Base-by-base conservation (phyloP, 2,329 filamentous ascomycete genomes). In the Colletotrichum coccodes region DNA sequence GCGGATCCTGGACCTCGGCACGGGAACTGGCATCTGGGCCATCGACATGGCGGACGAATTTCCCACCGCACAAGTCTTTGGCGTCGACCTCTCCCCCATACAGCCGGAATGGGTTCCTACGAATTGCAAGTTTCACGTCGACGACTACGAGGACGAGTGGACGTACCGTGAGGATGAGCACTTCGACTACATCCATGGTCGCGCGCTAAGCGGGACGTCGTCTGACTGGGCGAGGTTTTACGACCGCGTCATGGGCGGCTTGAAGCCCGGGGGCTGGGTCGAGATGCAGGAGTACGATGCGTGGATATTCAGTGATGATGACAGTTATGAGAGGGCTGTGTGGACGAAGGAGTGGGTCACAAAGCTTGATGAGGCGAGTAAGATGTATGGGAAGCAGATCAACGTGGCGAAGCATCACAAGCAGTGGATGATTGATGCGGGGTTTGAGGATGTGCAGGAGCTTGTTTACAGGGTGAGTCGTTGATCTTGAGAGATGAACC, bases 121-220 rank as follows among this genome's bases (percentile, higher is more conserved):
- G 52, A 91, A 91, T 72, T 87, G 90, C 68, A 84, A 86, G 64
- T 92, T 92, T 72, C 83, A 90, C 64, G 85, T 92, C 40, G 90
- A 92, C 74, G 90, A 92, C 74, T 86, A 87, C 40, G 88, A 90
- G 74, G 82, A 86, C n/a, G 73, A 76, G 23, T 83, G 82, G 81
- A 78, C 81, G 71, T 81, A 79, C 65, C 72, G 72, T 3, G 61
- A 71, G 11, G 84, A 88, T 73, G 74, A 79, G 32, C 73, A 72
- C 30, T 79, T 79, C 68, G 77, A 79, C 71, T 79, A 74, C 70
- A 75, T 82, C 72, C 78, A 79, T 38, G 70, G 68, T 57, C 79
- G 74, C 11, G 75, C 78, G 6, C 71, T 80, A 21, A 75, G 72
- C 46, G 74, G 73, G 11, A 79, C 78, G 1, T 79, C 76, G 1